Evolutionary conservation across 345 rosid genomes (phyloP).

Genomic region (Syzygium aromaticum): DNA sequence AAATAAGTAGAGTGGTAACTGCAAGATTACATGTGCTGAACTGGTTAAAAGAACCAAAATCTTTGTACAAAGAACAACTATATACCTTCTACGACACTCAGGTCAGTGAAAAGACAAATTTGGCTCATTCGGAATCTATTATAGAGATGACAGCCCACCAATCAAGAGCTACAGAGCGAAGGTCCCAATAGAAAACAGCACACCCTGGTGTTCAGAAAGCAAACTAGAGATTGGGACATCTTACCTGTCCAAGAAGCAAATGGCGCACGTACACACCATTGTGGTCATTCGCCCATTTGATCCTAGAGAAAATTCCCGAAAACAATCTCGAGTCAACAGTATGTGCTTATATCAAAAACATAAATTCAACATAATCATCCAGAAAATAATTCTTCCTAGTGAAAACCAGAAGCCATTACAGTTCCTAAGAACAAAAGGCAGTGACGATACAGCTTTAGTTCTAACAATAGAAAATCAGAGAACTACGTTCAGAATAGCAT

Average conservation of each 20-base stretch:
- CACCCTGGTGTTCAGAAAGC: not conserved
- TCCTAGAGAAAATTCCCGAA: constrained; percentile 93
- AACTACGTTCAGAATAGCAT: not conserved
- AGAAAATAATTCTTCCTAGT: not conserved
- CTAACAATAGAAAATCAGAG: not conserved
- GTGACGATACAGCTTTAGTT: not conserved
- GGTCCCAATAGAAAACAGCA: not conserved
- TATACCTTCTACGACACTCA: not conserved
- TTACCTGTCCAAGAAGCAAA: constrained; percentile 96
- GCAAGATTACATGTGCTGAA: not conserved
- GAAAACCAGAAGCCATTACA: not conserved
- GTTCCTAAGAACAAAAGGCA: not conserved
- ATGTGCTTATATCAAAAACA: not conserved
- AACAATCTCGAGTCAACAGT: not conserved
- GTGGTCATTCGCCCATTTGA: constrained; percentile 71
- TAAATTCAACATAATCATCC: not conserved
- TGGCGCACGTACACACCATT: constrained; percentile 90
- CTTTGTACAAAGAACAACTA: not conserved
- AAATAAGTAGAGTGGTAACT: not conserved
- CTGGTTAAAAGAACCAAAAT: not conserved
- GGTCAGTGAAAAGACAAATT: not conserved
- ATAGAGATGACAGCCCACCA: not conserved
- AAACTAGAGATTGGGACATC: constrained; percentile 1
- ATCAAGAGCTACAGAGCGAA: not conserved
- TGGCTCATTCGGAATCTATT: not conserved